These are phyloP conservation scores for Umbelopsis vinacea DNA, from an alignment of 192 early-diverging fungal species.

Conservation along the genomic window DNA sequence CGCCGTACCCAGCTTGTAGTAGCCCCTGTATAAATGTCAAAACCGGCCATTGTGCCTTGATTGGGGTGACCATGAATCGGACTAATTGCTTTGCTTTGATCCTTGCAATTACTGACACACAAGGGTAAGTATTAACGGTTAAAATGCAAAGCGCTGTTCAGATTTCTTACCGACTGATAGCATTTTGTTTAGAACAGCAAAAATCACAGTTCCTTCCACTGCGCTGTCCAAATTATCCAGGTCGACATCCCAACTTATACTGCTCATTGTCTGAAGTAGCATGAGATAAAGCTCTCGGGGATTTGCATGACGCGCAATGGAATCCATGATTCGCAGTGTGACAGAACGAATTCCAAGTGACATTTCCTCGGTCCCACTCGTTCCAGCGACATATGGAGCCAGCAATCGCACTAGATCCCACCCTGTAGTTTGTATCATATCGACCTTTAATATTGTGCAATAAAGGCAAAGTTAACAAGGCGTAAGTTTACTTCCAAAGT, in stretches of 20 bases:
- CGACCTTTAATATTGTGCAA: neutral
- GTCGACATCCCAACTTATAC: neutral
- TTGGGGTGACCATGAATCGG: neutral
- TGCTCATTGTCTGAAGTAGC: neutral
- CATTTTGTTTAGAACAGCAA: neutral
- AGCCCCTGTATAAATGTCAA: neutral
- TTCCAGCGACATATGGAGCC: neutral
- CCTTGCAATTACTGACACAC: neutral
- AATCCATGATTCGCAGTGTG: neutral
- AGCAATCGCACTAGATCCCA: conserved; percentile 1
- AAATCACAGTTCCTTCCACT: neutral
- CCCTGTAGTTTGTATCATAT: conserved; percentile 3
- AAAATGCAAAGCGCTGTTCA: neutral
- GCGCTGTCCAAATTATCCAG: neutral
- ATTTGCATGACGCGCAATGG: neutral
- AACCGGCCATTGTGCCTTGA: neutral
- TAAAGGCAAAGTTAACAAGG: neutral
- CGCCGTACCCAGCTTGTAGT: neutral
- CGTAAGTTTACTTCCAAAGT: neutral
- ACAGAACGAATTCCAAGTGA: neutral
- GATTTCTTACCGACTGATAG: neutral
- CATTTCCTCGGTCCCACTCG: neutral
- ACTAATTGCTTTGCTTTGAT: conserved; percentile 6
- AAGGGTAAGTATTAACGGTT: neutral
- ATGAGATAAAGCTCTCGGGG: conserved; percentile 3